phyloP scores from a whole-genome alignment of 2,329 filamentous ascomycete species.

The Pseudogymnoascus sp. region DNA sequence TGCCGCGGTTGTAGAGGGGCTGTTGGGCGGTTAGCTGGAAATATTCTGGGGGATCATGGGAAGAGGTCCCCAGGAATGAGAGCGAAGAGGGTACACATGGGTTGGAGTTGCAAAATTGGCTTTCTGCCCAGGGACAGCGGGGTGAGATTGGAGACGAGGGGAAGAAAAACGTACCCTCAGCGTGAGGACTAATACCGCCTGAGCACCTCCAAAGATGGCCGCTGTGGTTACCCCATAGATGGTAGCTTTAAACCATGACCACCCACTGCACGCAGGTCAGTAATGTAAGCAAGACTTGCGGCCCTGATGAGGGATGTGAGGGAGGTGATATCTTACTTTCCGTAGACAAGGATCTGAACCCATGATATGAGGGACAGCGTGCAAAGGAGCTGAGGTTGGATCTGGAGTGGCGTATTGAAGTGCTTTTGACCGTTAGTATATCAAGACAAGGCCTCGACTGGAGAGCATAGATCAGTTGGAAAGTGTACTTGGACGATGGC shows the following conservation, averaged over 20 bases:
- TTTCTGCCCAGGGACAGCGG: conserved; percentile 10
- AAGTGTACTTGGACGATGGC: conserved; percentile 40
- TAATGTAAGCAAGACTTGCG: neutral
- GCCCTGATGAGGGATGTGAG: neutral
- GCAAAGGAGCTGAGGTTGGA: conserved; percentile 49
- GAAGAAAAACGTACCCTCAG: conserved; percentile 39
- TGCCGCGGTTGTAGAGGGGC: conserved; percentile 48
- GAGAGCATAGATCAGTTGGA: neutral
- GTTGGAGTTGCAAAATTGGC: neutral
- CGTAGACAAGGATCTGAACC: conserved; percentile 47
- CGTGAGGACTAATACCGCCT: conserved; percentile 51
- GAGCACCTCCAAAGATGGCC: conserved; percentile 44
- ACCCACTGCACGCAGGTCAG: conserved; percentile 33
- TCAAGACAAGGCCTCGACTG: neutral
- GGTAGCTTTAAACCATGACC: conserved; percentile 41
- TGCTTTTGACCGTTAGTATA: conserved; percentile 32
- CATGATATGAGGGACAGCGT: conserved; percentile 43
- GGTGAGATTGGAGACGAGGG: neutral
- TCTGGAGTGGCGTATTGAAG: conserved; percentile 47
- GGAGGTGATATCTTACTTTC: conserved; percentile 32
- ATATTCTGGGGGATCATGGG: conserved; percentile 2
- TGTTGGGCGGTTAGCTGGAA: conserved; percentile 21
- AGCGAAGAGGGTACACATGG: neutral
- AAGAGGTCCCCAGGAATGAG: neutral
- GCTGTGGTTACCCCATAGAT: conserved; percentile 35